Evolutionary conservation across 768 basidiomycete species (phyloP).

Genomic region (Naganishia vaughanmartiniae): DNA sequence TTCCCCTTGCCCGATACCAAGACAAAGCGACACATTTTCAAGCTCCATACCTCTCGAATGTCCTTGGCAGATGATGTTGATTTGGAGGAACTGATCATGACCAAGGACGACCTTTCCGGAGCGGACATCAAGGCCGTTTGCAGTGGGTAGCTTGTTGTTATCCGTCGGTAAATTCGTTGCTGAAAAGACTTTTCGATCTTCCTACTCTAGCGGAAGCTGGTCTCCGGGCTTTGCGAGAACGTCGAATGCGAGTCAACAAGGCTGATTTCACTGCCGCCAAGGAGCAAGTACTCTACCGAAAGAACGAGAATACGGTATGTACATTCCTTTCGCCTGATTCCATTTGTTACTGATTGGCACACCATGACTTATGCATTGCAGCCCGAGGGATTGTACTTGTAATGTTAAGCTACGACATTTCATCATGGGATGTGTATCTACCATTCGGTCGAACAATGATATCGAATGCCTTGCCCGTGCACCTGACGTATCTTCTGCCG

Average conservation of each 20-base stretch:
- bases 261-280: conserved; percentile 83
- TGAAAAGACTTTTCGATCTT: neutral
- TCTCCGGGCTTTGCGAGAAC: conserved; percentile 84
- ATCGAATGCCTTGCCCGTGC: neutral
- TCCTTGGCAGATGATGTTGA: conserved; percentile 76
- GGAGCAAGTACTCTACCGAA: conserved; percentile 94
- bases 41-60: conserved; percentile 91
- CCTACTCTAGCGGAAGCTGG: conserved; percentile 77
- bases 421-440: neutral
- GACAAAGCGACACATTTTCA: conserved; percentile 98
- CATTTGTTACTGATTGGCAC: neutral
- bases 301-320: conserved; percentile 80
- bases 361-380: neutral
- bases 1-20: conserved; percentile 89
- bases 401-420: neutral
- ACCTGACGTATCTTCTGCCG: neutral
- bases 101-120: conserved; percentile 92
- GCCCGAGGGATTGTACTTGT: conserved; percentile 25
- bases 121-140: conserved; percentile 99
- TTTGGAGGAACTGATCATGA: conserved; percentile 89
- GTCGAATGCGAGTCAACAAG: conserved; percentile 78
- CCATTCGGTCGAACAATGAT: neutral
- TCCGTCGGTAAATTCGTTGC: neutral
- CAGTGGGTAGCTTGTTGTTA: conserved; percentile 41
- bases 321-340: neutral